Base-by-base conservation (phyloP, 768 basidiomycete genomes). In the Termitomyces sp. region DNA sequence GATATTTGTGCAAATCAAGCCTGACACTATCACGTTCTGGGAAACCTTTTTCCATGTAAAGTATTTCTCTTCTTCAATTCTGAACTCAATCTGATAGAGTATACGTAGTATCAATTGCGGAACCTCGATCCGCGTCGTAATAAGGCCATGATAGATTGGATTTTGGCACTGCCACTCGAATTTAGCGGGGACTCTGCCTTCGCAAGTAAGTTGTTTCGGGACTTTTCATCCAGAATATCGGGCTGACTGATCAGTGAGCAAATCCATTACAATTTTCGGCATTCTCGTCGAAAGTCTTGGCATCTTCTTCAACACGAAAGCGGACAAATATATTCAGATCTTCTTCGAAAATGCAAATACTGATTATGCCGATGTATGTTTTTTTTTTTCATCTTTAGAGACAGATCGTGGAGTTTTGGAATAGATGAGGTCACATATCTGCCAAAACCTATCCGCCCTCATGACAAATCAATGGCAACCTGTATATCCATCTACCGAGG, bases 131-230 rank as follows among this genome's bases (percentile, higher is more conserved):
- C 91, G 40, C 87, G 94, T 24, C 82, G 94, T 22, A 85, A 83
- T 62, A 74, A 84, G 58, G 81, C 83, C 12, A 67, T 97, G 39
- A 78, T 94, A 20, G 81, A 90, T 60, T 95, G 91, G 85, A 84
- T 94, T 56, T 67, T 89, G 33, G 76, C 82, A 20, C 77, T 93
- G 3, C 87, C 89, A 2, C 74, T 93, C 5, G 94, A 97, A 62
- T 92, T 95, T 69, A 81, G 83, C 36, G 83, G 87, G 46, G 90
- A 91, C 62, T 96, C 93, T 30, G 91, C 92, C 2, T 97, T 97
- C 69, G 82, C 87, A 62, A 88, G 93, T 91, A 74, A 68, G 84
- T 76, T 39, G 14, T 52, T 37, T 46, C 36, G n/a, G 13, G 22
- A 12, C 36, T 30, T 56, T 56, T 33, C 56, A 39, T 44, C 46